Percentiles rank a stretch among this genome's conserved stretches.
These are phyloP conservation scores for Physcia stellaris DNA, from an alignment of 495 filamentous ascomycete species.

Conservation along the genomic window DNA sequence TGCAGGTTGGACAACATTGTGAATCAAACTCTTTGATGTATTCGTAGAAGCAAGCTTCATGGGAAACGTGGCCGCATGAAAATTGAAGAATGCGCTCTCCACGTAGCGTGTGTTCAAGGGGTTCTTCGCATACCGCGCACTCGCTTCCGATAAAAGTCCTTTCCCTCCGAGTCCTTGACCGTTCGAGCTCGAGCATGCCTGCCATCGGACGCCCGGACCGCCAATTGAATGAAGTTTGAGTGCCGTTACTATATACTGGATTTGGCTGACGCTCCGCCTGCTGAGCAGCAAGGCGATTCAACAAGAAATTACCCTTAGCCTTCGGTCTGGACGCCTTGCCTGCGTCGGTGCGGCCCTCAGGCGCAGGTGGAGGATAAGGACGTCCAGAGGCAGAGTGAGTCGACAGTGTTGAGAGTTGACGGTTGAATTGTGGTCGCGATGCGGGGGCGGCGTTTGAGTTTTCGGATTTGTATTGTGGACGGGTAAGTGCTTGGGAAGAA, in stretches of 20 bases:
- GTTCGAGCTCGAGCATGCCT: conserved; percentile 63
- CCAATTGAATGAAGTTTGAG: conserved; percentile 32
- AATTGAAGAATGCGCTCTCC: conserved; percentile 94
- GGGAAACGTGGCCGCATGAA: conserved; percentile 88
- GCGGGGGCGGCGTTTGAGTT: conserved; percentile 4
- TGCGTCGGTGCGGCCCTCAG: no score
- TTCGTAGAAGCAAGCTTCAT: conserved; percentile 99
- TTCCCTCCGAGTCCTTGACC: conserved; percentile 70
- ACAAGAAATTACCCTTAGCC: conserved; percentile 10
- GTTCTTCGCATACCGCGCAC: conserved; percentile 96
- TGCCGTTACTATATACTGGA: conserved; percentile 22
- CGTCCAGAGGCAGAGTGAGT: conserved; percentile 16
- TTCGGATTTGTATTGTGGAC: conserved; percentile 9
- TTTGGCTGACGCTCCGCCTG: conserved; percentile 11
- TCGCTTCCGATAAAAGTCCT: conserved; percentile 89
- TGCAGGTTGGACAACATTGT: conserved; percentile 89
- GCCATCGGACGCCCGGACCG: conserved; percentile 46
- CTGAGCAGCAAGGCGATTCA: conserved; percentile 13
- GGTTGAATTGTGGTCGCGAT: conserved; percentile 10
- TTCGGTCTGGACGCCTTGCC: conserved; percentile 8
- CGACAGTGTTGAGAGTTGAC: conserved; percentile 12
- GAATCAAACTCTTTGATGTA: conserved; percentile 92
- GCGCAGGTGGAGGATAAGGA: conserved; percentile 11
- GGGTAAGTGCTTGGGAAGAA: conserved; percentile 25
- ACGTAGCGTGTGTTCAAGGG: conserved; percentile 87